Conservation (phyloP, 306 rosid genomes). For the Benincasa hispida region DNA sequence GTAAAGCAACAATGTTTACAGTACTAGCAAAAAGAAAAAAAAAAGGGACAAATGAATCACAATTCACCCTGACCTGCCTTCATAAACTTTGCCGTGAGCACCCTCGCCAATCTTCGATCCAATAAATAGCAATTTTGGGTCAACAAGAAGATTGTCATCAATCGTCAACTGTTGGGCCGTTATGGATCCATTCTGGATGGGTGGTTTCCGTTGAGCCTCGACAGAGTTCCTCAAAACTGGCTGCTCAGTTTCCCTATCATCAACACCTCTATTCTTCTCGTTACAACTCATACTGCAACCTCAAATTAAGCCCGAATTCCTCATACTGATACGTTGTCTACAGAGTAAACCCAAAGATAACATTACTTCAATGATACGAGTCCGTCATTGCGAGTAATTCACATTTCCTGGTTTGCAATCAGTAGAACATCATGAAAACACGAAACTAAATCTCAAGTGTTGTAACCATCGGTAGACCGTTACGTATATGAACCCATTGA, state of each 20-base stretch:
- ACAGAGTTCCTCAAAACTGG: slow-evolving; percentile 20
- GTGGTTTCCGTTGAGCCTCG: slow-evolving; percentile 26
- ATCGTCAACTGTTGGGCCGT: slow-evolving; percentile 39
- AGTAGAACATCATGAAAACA: slow-evolving; percentile 9
- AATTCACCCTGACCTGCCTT: slow-evolving; percentile 91
- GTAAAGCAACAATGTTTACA: background rate
- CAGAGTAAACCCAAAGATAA: slow-evolving; percentile 1
- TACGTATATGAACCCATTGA: slow-evolving; percentile 25
- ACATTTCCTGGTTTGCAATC: slow-evolving; percentile 12
- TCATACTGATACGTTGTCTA: slow-evolving; percentile 26
- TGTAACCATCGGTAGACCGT: background rate
- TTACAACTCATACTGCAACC: slow-evolving; percentile 73
- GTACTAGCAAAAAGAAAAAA: background rate
- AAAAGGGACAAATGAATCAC: slow-evolving; percentile 1
- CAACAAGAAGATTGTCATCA: slow-evolving; percentile 79
- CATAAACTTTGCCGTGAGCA: slow-evolving; percentile 92
- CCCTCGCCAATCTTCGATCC: slow-evolving; percentile 91
- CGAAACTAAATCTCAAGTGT: slow-evolving; percentile 19
- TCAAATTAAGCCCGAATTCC: slow-evolving; percentile 51
- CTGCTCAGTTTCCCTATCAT: slow-evolving; percentile 27
- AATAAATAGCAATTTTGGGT: slow-evolving; percentile 71
- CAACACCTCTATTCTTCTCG: slow-evolving; percentile 32
- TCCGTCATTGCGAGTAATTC: slow-evolving; percentile 12
- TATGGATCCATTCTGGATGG: slow-evolving; percentile 35
- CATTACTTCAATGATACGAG: slow-evolving; percentile 18